phyloP scores from a whole-genome alignment of 2,329 filamentous ascomycete species.

The Sclerotinia trifoliorum region DNA sequence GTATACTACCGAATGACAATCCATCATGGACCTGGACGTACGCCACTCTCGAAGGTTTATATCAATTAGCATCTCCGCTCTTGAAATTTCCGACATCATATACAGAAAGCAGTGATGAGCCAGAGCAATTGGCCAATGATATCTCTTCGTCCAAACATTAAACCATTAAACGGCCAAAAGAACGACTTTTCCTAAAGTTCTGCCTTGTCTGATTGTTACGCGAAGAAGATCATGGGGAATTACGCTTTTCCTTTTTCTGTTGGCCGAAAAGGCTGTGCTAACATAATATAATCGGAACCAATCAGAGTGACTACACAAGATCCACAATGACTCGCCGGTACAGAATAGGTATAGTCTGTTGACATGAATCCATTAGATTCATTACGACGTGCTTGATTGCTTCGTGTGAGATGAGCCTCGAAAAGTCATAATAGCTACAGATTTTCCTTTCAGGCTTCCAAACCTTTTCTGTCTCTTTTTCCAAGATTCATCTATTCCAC shows the following conservation, averaged over 20 bases:
- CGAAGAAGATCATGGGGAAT: constrained; percentile 9
- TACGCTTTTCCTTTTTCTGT: constrained; percentile 10
- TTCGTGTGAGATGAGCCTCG: constrained; percentile 7
- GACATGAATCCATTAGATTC: neutral
- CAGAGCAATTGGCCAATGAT: constrained; percentile 6
- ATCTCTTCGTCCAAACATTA: neutral
- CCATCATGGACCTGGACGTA: neutral
- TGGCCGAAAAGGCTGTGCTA: constrained; percentile 18
- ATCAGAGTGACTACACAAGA: neutral
- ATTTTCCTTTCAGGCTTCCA: neutral
- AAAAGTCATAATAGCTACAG: constrained; percentile 13
- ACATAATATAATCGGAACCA: neutral
- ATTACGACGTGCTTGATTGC: constrained; percentile 2
- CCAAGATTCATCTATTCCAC: constrained; percentile 2
- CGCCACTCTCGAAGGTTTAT: constrained; percentile 6
- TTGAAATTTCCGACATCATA: constrained; percentile 5
- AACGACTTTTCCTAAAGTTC: neutral
- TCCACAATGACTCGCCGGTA: constrained; percentile 11
- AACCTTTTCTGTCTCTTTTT: neutral
- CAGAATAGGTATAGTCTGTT: neutral
- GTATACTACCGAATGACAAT: constrained; percentile 8
- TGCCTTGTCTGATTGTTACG: constrained; percentile 11
- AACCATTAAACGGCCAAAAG: neutral
- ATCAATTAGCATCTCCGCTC: constrained; percentile 2
- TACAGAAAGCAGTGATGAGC: neutral